Percentiles rank a stretch among this genome's conserved stretches.
Evolutionary conservation across 495 filamentous ascomycete species (phyloP).

Genomic region (Bathelium albidoporum): DNA sequence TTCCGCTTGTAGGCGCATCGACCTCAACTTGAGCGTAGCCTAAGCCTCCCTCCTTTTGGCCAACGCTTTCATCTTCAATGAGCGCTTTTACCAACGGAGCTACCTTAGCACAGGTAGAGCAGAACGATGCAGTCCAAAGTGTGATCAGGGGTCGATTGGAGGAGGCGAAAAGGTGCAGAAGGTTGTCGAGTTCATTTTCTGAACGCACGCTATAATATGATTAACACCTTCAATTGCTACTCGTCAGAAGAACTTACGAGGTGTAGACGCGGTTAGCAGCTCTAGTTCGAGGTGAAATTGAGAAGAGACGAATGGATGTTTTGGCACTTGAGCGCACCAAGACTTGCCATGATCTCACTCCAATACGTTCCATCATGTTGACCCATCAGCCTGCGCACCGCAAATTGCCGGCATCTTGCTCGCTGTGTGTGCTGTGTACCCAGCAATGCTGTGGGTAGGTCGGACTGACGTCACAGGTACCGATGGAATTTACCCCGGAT

Average conservation of each 20-base stretch:
- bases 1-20: constrained; percentile 48
- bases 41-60: constrained; percentile 51
- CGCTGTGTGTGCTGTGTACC: no score
- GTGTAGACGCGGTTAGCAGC: neutral
- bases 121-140: constrained; percentile 60
- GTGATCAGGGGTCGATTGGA: constrained; percentile 52
- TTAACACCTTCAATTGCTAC: no score
- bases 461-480: constrained; percentile 2
- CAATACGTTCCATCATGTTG: neutral
- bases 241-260: no score
- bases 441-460: neutral
- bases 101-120: constrained; percentile 47
- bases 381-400: no score
- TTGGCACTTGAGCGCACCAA: neutral
- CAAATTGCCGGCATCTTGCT: no score
- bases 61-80: constrained; percentile 42
- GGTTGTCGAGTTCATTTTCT: constrained; percentile 49
- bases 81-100: constrained; percentile 43
- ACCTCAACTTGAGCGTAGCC: constrained; percentile 52
- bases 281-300: neutral
- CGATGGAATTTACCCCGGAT: neutral
- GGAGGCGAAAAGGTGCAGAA: constrained; percentile 49
- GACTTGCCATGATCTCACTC: neutral
- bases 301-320: neutral
- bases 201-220: constrained; percentile 40